phyloP scores from a whole-genome alignment of 1,284 basidiomycete genomes.

The Boletus semigastroideus region DNA sequence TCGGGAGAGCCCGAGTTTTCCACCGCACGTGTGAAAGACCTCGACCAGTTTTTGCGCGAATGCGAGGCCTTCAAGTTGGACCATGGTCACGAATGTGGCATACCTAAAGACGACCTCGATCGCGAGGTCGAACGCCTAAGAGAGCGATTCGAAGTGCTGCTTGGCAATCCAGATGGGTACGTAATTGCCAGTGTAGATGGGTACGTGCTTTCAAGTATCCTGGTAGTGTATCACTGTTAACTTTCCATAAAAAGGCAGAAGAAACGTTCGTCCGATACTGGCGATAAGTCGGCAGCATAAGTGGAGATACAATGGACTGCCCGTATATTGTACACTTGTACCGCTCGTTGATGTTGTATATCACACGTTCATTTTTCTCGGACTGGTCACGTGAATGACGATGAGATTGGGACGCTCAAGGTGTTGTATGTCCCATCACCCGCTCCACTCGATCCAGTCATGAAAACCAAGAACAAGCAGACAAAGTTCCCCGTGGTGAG shows the following conservation, averaged over 20 bases:
- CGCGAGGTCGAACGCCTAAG: conserved; percentile 28
- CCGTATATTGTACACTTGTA: too few relatives aligned
- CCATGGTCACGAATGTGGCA: conserved; percentile 41
- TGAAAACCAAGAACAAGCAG: conserved; percentile 85
- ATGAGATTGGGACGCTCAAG: conserved; percentile 13
- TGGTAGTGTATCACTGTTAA: background rate
- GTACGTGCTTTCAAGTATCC: conserved; percentile 11
- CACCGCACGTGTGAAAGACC: conserved; percentile 50
- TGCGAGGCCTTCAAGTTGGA: conserved; percentile 57
- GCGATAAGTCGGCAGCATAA: too few relatives aligned
- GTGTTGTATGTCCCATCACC: conserved; percentile 7
- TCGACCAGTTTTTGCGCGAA: conserved; percentile 65
- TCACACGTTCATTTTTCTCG: background rate
- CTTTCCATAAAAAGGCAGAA: conserved; percentile 16
- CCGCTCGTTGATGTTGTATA: background rate
- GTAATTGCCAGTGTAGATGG: conserved; percentile 22
- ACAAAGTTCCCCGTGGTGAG: conserved; percentile 81
- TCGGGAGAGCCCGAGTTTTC: conserved; percentile 66
- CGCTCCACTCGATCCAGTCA: conserved; percentile 23
- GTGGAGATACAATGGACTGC: too few relatives aligned
- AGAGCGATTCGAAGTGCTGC: conserved; percentile 37
- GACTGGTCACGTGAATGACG: conserved; percentile 21
- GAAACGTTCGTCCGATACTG: conserved; percentile 17
- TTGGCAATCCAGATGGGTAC: conserved; percentile 37
- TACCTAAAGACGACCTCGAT: conserved; percentile 2